Evolutionary conservation across 345 rosid genomes (phyloP).

Genomic region (Toxicodendron radicans): DNA sequence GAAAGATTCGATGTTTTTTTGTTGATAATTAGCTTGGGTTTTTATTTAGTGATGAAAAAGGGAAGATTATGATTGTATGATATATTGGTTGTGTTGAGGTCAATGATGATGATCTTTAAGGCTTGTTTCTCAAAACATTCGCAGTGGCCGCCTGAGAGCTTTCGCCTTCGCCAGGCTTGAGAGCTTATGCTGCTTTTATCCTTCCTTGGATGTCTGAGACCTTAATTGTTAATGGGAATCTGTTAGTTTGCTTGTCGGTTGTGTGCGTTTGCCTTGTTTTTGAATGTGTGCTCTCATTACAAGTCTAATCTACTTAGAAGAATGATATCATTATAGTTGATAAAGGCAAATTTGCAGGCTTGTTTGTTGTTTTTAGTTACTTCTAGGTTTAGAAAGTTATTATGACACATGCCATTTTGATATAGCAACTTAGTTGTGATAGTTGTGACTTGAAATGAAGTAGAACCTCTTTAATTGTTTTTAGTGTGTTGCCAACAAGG

Average conservation of each 20-base stretch:
- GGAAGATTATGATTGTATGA: neutral
- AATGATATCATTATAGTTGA: no score
- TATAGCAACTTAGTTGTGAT: no score
- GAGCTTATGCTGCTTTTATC: slow-evolving; percentile 52
- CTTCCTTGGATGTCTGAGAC: slow-evolving; percentile 70
- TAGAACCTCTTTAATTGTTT: no score
- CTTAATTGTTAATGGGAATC: neutral
- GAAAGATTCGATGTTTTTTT: no score
- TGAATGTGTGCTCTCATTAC: neutral
- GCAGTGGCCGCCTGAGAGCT: slow-evolving; percentile 90
- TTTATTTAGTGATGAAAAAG: neutral
- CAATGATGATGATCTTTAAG: neutral
- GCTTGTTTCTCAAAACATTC: slow-evolving; percentile 49
- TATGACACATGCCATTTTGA: no score
- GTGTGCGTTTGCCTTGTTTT: neutral
- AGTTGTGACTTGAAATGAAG: no score
- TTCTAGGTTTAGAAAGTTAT: neutral
- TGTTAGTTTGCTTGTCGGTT: neutral
- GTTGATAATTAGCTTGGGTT: neutral
- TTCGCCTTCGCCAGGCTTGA: slow-evolving; percentile 70
- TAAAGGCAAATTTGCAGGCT: no score
- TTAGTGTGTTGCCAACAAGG: no score
- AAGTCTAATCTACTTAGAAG: no score
- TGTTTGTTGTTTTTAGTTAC: neutral
- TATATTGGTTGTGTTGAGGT: neutral